Evolutionary conservation across 352 stramenopile genomes (phyloP), one percentile per base, ranked within the genome.

Genomic region (Globisporangium middletonii): DNA sequence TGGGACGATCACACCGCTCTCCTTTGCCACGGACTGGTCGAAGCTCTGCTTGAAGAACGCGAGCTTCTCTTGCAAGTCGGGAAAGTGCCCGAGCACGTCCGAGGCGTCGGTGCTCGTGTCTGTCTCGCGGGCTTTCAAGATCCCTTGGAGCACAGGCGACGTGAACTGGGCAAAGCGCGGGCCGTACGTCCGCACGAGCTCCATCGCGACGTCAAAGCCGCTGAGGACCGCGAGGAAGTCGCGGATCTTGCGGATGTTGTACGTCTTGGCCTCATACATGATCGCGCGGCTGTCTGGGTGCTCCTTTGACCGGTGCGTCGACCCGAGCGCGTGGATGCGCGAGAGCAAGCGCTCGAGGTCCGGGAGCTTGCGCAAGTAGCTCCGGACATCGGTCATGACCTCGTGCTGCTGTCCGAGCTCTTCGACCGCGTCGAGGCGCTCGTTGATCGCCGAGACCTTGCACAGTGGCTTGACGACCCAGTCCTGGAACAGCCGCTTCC

Each of bases 391-490:
- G 41, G 91, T 81, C 45, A 96, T 81, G 44, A 85, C 57, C 5
- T 92, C 72, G 8, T 69, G 57, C 50, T 77, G 72, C 11, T 80
- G 70, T 18, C 94, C 86, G 12, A 99, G 72, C 52, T 99, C 95
- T 64, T 97, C 75, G 13, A 99, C 97, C 7, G 96, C 96, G 78
- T 99, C 92, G 19, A 98, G 80, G 4, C 97, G 91, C 50, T 92
- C 82, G 63, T 98, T 91, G 73, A 99, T 99, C 42, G 98, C 94
- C 7, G 66, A 65, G 47, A 96, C 89, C 30, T 88, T 83, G 65
- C 97, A 98, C 35, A 99, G 77, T 2, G 98, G 98, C 52, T 98
- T 91, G 4, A 98, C 77, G 30, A 99, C 78, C 97, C 97, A 99
- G 28, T 97, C 92, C 51, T 94, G 80, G 51, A 99, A 95, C 64